Conservation (phyloP, 176 grass and related monocot genomes). For the Stipa capillata region DNA sequence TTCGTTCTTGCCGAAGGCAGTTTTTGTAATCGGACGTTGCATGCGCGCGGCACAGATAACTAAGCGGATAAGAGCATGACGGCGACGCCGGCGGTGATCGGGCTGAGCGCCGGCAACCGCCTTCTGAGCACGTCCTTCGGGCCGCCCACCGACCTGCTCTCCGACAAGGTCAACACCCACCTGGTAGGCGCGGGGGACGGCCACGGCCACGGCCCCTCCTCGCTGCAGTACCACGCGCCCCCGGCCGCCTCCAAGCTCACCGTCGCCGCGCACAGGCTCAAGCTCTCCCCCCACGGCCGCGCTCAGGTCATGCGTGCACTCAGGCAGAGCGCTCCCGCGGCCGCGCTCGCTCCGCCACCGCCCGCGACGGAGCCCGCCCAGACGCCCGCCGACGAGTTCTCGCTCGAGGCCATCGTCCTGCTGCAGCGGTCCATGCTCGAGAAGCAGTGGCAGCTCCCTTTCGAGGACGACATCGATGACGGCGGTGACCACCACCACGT, state of each 20-base stretch:
- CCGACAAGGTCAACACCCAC: conserved; percentile 27
- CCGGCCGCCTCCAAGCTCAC: conserved; percentile 34
- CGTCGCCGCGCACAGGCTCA: conserved; percentile 37
- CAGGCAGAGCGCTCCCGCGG: conserved; percentile 32
- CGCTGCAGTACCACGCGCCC: conserved; percentile 29
- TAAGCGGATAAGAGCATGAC: conserved; percentile 30
- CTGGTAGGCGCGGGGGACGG: conserved; percentile 11
- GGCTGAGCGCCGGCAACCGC: conserved; percentile 77
- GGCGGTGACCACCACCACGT: too few relatives aligned
- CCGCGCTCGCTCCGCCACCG: conserved; percentile 3
- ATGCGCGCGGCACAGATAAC: neutral
- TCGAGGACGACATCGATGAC: conserved; percentile 22
- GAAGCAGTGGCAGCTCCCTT: conserved; percentile 95
- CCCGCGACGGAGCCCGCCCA: neutral
- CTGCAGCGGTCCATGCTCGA: conserved; percentile 90
- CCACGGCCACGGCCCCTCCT: neutral
- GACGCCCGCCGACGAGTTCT: conserved; percentile 18
- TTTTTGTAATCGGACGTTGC: neutral
- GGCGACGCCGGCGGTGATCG: conserved; percentile 72
- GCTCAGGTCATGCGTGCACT: conserved; percentile 69
- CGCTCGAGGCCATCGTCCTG: conserved; percentile 68
- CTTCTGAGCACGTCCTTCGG: conserved; percentile 64
- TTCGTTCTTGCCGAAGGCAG: neutral
- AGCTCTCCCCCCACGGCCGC: conserved; percentile 38
- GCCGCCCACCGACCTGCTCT: conserved; percentile 25